A percentile compares a stretch with the other conserved stretches of the same genome.
phyloP scores from a whole-genome alignment of 768 basidiomycete genomes.

The Mycena rosella region DNA sequence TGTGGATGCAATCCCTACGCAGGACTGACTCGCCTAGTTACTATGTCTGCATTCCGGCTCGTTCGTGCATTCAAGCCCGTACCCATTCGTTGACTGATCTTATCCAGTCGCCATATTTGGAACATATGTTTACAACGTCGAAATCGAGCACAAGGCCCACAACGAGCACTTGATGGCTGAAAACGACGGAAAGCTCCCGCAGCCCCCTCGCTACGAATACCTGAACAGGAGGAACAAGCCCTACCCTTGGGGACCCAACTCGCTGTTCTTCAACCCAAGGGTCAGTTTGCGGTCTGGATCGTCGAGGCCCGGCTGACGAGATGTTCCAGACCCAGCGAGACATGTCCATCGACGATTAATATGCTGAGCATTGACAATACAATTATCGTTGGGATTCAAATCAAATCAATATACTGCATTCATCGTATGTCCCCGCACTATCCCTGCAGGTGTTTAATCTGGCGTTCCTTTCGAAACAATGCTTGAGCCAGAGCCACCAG shows the following conservation, averaged over 20 bases:
- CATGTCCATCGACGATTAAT: conserved; percentile 37
- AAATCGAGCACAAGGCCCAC: conserved; percentile 78
- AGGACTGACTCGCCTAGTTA: conserved; percentile 59
- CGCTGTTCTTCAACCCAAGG: conserved; percentile 83
- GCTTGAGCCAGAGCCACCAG: conserved; percentile 32
- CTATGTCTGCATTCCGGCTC: conserved; percentile 81
- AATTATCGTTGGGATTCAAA: conserved; percentile 21
- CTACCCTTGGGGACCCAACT: conserved; percentile 89
- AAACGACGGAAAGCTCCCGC: conserved; percentile 79
- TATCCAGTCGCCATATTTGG: conserved; percentile 61
- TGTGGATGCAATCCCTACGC: conserved; percentile 17
- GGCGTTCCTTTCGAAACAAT: conserved; percentile 34
- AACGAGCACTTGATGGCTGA: conserved; percentile 76
- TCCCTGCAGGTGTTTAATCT: conserved; percentile 36
- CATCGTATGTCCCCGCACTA: neutral
- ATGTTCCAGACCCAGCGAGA: conserved; percentile 34
- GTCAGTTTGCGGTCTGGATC: conserved; percentile 53
- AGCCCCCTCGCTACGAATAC: conserved; percentile 80
- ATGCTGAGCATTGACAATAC: conserved; percentile 24
- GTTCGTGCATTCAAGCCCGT: conserved; percentile 60
- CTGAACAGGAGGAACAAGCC: conserved; percentile 83
- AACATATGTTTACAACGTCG: conserved; percentile 69
- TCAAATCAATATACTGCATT: conserved; percentile 12
- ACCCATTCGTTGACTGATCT: conserved; percentile 2
- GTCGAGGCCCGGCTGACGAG: neutral